Evolutionary conservation across 2,329 filamentous ascomycete genomes (phyloP), one percentile per base, ranked within the genome.

Genomic region (Chrysoporthe austroafricana): DNA sequence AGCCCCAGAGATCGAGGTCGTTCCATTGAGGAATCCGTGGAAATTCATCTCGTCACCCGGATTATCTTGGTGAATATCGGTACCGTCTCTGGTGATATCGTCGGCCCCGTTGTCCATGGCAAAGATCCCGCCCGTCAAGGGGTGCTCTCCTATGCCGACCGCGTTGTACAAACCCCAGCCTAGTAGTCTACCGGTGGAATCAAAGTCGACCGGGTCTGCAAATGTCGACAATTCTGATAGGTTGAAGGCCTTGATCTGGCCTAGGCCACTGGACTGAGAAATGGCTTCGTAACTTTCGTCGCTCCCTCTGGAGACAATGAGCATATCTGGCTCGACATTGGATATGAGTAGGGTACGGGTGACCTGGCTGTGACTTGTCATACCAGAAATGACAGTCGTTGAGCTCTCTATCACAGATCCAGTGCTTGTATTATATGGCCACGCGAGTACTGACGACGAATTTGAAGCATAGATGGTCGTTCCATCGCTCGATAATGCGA

Each of bases 41-140:
- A 87, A 92, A 77, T 93, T 93, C 76, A 94, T 78, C 77, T 93
- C 89, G 74, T 93, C 91, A 18, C 84, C 91, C 0, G 91, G 91
- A 73, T 93, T 93, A 73, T 91, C 82, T 69, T 86, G 76, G 71
- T 91, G 88, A 57, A 92, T 84, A 69, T 91, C 88, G n/a, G 81
- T 71, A 11, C 84, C 85, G 60, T 83, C 77, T 43, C 90, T 83
- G 16, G 78, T 77, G 18, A 92, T 81, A 48, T 90, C 77, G 76
- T 93, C 90, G 9, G 88, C 88, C 1, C 86, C 90, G 77, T 93
- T 93, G 77, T 93, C 91, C 8, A 93, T 89, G 21, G 80, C 82
- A 79, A 83, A 88, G 68, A 88, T 80, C 21, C 81, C 83, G 26
- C 85, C 85, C 0, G 80, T 80, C 4, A 73, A 67, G 1, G 83